phyloP scores from a whole-genome alignment of 495 filamentous ascomycete genomes.

The Talaromyces stipitatus region DNA sequence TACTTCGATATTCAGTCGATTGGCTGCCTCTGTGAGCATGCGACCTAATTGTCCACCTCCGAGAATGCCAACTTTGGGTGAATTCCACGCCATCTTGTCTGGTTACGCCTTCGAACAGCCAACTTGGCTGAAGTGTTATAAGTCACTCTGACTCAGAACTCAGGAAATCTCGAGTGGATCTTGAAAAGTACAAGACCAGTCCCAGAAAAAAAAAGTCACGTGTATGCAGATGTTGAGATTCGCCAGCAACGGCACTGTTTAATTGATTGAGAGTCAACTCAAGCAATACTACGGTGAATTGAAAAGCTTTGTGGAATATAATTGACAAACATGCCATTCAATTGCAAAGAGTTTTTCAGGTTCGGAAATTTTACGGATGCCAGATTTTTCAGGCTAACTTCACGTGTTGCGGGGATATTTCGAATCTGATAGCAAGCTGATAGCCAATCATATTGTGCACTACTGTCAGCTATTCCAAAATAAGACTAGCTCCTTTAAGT shows the following conservation, averaged over 20 bases:
- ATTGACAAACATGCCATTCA: no score
- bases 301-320: background rate
- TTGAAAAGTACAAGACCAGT: background rate
- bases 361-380: slow-evolving; percentile 8
- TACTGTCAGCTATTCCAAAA: background rate
- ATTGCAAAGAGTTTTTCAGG: background rate
- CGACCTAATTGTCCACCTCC: slow-evolving; percentile 83
- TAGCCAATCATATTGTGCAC: background rate
- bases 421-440: background rate
- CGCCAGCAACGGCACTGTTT: background rate
- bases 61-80: slow-evolving; percentile 55
- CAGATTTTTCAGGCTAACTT: background rate
- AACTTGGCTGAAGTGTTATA: background rate
- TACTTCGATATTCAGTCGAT: slow-evolving; percentile 73
- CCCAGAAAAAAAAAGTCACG: background rate
- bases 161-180: background rate
- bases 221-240: background rate
- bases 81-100: slow-evolving; percentile 35
- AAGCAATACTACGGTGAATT: background rate
- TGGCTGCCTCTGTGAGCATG: slow-evolving; percentile 92
- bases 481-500: background rate
- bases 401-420: slow-evolving; percentile 1
- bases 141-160: background rate
- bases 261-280: background rate
- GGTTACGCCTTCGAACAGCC: background rate